Evolutionary conservation across 2,329 filamentous ascomycete species (phyloP), one percentile per base, ranked within the genome.

Genomic region (Colletotrichum destructivum): DNA sequence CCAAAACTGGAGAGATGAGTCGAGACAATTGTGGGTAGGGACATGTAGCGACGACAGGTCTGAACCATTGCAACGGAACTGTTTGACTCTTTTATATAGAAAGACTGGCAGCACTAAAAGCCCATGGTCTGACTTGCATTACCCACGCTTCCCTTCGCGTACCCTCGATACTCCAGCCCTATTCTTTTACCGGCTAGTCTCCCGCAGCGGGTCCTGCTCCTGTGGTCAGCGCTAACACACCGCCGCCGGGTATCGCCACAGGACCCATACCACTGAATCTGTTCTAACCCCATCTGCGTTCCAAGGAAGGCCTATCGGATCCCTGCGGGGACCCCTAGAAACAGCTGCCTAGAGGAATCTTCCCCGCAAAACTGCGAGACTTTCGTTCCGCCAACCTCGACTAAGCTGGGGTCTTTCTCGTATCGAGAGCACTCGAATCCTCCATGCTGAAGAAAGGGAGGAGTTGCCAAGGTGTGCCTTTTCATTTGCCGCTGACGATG

Each of bases 291-390:
- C n/a, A n/a, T 18, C 4, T 31, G 9, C 16, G 4, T 55, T 31
- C 26, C 31, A 23, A 55, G 6, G 31, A 46, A n/a, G 51, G 46
- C 60, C 60, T 52, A 51, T 62, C 18, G 46, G 12, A 18, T 51
- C 12, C 44, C 21, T 61, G 42, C n/a, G n/a, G 60, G 21, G 46
- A 26, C 15, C 18, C 15, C 18, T 23, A 12, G 23, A 40, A 42
- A 35, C n/a, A 46, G 60, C 46, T 52, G 60, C 46, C 35, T 52
- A 40, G 31, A 9, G 5, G 9, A 11, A 7, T 18, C 18, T 12
- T 15, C 13, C n/a, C 21, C 2, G 26, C n/a, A 15, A 11, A 40
- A 21, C 26, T 35, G 59, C 26, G 31, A 16, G 4, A 18, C 51
- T 6, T 51, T 46, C 31, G 23, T 23, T 42, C 26, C n/a, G 6